Conservation (phyloP, 2,329 filamentous ascomycete species). For the Ophiostoma novo-ulmi region DNA sequence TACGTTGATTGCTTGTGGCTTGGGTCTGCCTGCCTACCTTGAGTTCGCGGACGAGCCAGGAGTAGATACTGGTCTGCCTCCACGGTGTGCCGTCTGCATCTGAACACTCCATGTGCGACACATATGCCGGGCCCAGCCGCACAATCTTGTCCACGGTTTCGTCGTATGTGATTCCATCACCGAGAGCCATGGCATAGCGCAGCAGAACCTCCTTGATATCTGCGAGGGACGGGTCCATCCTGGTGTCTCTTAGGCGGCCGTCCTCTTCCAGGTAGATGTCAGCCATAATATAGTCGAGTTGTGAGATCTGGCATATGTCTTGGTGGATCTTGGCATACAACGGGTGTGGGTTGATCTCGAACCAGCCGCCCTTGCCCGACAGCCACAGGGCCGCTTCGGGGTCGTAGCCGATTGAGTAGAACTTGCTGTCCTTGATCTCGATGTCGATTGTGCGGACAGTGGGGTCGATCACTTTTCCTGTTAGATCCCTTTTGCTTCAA, state of each 20-base stretch:
- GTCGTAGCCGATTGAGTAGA: constrained; percentile 56
- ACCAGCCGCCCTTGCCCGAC: constrained; percentile 61
- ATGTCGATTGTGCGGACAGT: constrained; percentile 39
- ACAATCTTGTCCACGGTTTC: constrained; percentile 46
- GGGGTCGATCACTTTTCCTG: constrained; percentile 35
- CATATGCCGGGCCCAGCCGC: constrained; percentile 48
- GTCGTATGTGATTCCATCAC: constrained; percentile 48
- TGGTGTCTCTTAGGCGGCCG: constrained; percentile 33
- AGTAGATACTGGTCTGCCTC: constrained; percentile 44
- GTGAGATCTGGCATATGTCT: constrained; percentile 58
- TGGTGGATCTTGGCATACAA: constrained; percentile 53
- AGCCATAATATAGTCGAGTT: constrained; percentile 58
- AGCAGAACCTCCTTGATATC: constrained; percentile 36
- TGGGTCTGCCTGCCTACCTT: constrained; percentile 29
- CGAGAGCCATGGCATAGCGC: constrained; percentile 47
- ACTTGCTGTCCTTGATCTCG: constrained; percentile 48
- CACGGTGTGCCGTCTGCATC: constrained; percentile 36
- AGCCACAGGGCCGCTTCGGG: constrained; percentile 61
- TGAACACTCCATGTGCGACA: constrained; percentile 47
- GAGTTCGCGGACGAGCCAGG: constrained; percentile 43
- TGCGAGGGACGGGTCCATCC: constrained; percentile 30
- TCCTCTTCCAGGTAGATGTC: constrained; percentile 46
- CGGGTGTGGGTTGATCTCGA: constrained; percentile 56
- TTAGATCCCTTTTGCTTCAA: background rate
- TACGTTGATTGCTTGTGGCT: background rate